Base-by-base conservation (phyloP, 495 filamentous ascomycete species). In the Xylaria intraflava region DNA sequence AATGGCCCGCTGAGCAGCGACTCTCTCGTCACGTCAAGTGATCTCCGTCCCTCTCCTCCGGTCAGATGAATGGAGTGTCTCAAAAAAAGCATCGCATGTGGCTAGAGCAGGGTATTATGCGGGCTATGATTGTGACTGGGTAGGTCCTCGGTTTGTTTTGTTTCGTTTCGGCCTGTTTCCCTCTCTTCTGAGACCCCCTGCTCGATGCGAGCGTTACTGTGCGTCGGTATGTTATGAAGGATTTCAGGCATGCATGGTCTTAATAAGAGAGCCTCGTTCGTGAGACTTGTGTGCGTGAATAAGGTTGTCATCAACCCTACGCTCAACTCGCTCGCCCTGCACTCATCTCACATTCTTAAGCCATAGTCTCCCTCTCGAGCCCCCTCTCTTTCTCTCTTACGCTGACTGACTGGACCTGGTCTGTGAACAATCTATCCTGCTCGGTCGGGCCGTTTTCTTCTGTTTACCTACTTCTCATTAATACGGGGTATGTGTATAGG, bases 1-100 rank as follows among this genome's bases (percentile, higher is more conserved):
- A 45, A 38, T 55, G 27, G 14, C 46, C 14, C 14, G 30, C 38
- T 19, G 1, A 38, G 35, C 35, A 38, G n/a, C 35, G n/a, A n/a
- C 35, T 17, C 35, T 17, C 44, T 26, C 44, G 36, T 24, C 41
- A 47, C 47, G 52, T 55, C 52, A 49, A 55, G 38, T 55, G 52
- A 55, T 45, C 52, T 23, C 27, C 17, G 5, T 46, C 30, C 45
- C 41, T 41, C 27, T 4, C 44, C 49, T 46, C 42, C 44, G 52
- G 17, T 42, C 27, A 36, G 30, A 26, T 38, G 45, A 19, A 38
- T 38, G 35, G 35, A 38, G 17, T 38, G 35, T 38, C 35, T 38
- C 35, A 38, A 38, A 38, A 38, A 38, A 14, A 16, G 35, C 35
- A 38, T 38, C 17, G 14, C 35, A 38, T 38, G 3, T 38, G 35